Evolutionary conservation across 2,329 filamentous ascomycete genomes (phyloP).

Genomic region (Emericellopsis cladophorae): DNA sequence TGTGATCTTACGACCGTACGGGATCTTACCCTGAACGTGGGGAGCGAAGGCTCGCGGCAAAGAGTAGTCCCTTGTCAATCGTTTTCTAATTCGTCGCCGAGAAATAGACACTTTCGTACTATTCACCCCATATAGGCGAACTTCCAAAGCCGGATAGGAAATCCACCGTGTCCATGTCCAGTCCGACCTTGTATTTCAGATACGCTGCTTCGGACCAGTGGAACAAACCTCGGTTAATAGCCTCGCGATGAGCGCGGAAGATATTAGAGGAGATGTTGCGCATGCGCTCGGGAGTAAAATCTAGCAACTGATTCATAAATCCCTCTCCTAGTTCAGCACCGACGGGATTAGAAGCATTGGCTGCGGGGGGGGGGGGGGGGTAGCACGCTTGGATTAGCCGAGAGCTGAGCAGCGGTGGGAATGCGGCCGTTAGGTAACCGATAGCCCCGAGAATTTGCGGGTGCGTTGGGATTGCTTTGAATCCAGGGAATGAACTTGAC

Average conservation of each 20-base stretch:
- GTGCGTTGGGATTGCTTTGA: too few species aligned
- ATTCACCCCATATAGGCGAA: background rate
- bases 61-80: conserved; percentile 43
- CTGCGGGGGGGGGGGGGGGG: conserved; percentile 24
- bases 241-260: conserved; percentile 39
- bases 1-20: conserved; percentile 43
- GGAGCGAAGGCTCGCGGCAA: conserved; percentile 52
- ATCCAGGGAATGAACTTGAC: too few species aligned
- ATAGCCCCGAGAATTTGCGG: too few species aligned
- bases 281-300: conserved; percentile 53
- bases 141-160: too few species aligned
- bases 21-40: conserved; percentile 42
- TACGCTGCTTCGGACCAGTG: background rate
- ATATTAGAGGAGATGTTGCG: conserved; percentile 46
- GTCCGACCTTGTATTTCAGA: background rate
- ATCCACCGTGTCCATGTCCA: too few species aligned
- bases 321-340: conserved; percentile 33
- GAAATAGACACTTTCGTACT: conserved; percentile 47
- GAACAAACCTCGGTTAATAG: conserved; percentile 2
- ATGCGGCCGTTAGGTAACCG: too few species aligned
- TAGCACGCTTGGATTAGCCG: conserved; percentile 27
- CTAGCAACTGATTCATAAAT: conserved; percentile 30
- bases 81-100: conserved; percentile 29
- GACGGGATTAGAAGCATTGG: conserved; percentile 41
- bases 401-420: too few species aligned